These are phyloP conservation scores for Trichoderma sp. DNA, from an alignment of 2,329 filamentous ascomycete species.

Conservation along the genomic window DNA sequence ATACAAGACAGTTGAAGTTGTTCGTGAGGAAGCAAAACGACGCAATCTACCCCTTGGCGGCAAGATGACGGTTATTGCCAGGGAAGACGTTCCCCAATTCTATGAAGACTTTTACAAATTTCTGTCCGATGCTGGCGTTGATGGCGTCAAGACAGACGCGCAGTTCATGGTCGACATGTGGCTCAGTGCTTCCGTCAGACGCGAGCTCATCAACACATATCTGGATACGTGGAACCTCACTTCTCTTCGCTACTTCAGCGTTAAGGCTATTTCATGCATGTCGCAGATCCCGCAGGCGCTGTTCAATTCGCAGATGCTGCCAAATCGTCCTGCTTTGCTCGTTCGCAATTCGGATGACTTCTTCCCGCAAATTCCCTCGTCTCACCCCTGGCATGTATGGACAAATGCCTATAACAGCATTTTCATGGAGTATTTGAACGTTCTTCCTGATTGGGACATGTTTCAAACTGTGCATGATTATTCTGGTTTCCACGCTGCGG, in stretches of 20 bases:
- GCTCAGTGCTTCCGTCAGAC: conserved; percentile 66
- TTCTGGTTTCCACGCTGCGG: conserved; percentile 84
- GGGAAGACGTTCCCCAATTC: conserved; percentile 72
- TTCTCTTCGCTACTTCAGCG: conserved; percentile 74
- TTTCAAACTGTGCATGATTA: conserved; percentile 68
- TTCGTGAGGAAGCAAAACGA: conserved; percentile 50
- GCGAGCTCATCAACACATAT: conserved; percentile 71
- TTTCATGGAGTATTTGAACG: conserved; percentile 80
- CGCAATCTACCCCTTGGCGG: conserved; percentile 56
- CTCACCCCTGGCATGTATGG: conserved; percentile 95
- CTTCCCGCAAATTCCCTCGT: conserved; percentile 77
- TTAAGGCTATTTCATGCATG: conserved; percentile 89
- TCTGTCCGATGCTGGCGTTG: conserved; percentile 70
- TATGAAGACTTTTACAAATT: conserved; percentile 94
- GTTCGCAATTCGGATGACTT: conserved; percentile 90
- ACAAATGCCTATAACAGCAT: conserved; percentile 88
- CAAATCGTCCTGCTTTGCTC: conserved; percentile 70
- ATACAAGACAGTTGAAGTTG: conserved; percentile 72
- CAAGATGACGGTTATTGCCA: conserved; percentile 71
- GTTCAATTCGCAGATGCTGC: conserved; percentile 79
- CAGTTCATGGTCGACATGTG: conserved; percentile 87
- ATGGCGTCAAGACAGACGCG: conserved; percentile 89
- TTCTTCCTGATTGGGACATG: conserved; percentile 81
- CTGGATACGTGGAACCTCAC: conserved; percentile 85
- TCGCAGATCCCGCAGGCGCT: conserved; percentile 83